Percentiles rank a stretch among this genome's conserved stretches.
phyloP scores from a whole-genome alignment of 768 basidiomycete species.

The Phylloporus sp. region DNA sequence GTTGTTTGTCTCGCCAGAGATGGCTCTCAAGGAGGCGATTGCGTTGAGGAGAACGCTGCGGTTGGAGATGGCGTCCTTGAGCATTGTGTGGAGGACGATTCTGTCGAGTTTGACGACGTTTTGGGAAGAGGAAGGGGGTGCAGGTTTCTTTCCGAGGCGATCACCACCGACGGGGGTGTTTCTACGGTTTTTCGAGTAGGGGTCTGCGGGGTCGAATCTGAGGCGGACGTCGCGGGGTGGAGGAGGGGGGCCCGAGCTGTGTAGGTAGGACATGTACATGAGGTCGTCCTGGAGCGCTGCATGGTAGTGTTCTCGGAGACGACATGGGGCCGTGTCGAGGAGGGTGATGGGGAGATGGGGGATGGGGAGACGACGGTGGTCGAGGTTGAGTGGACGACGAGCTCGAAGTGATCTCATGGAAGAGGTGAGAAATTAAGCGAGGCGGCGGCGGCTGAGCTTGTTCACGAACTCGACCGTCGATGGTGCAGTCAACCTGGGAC shows the following conservation, averaged over 20 bases:
- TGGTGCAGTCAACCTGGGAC: constrained; percentile 57
- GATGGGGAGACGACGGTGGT: constrained; percentile 61
- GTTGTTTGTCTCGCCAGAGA: constrained; percentile 76
- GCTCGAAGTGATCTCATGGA: constrained; percentile 47
- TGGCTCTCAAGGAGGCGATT: constrained; percentile 80
- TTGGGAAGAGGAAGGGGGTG: constrained; percentile 59
- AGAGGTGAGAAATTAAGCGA: no score
- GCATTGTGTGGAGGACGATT: constrained; percentile 82
- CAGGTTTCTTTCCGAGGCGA: constrained; percentile 59
- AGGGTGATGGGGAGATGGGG: constrained; percentile 63
- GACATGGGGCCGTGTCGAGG: constrained; percentile 65
- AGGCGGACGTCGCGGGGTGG: constrained; percentile 56
- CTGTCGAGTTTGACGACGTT: constrained; percentile 75
- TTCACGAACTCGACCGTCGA: constrained; percentile 12
- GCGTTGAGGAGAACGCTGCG: constrained; percentile 74
- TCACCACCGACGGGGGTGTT: constrained; percentile 73
- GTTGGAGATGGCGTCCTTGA: constrained; percentile 71
- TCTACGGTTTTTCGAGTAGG: constrained; percentile 74
- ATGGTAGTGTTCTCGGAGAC: constrained; percentile 82
- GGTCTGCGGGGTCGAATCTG: constrained; percentile 69
- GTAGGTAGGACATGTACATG: constrained; percentile 92
- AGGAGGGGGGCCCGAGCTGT: constrained; percentile 54
- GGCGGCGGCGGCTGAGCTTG: no score
- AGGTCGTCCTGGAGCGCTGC: constrained; percentile 78
- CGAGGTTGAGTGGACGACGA: constrained; percentile 39